Base-by-base conservation (phyloP, 345 rosid genomes). In the Pistacia atlantica region DNA sequence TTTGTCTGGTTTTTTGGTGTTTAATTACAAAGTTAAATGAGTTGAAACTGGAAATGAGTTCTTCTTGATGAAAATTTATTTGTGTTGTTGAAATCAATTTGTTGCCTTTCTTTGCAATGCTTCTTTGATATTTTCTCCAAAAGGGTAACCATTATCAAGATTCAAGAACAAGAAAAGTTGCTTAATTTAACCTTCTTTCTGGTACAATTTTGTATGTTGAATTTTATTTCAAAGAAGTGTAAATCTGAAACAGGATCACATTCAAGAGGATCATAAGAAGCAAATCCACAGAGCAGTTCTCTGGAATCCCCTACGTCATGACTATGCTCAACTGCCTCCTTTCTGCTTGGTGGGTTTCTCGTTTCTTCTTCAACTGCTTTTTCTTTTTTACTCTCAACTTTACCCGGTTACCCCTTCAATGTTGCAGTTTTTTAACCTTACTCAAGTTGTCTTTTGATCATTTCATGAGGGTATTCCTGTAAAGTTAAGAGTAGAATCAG, bases 261-360 rank as follows among this genome's bases (percentile, higher is more conserved):
- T 94, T 93, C 87, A 91, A 69, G 89, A 91, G 98, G 88, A 81
- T 96, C 79, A 66, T 92, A 66, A 79, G 65, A 78, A 84, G 80
- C 79, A 89, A 82, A 71, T 89, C 97, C 0, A 93, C 98, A 0
- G 97, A 96, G 81, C 90, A 93, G 68, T 96, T 94, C 88, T 96
- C 99, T 8, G 99, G 99, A 35, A 83, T 96, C n/a, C 99, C 99
- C 4, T 96, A 96, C 69, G 90, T 87, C 38, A 93, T 96, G 99
- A 92, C 99, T 35, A 77, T 96, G 75, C 97, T 96, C 87, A 96
- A 96, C 89, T 92, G 97, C 78, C 97, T 96, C 77, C 97, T 96
- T 71, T 91, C 99, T 20, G 95, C 98, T 7, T 96, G 99, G 99
- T 96, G 81, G 54, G 80, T 45, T 56, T 72, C 52, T 67, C n/a